Evolutionary conservation across 345 rosid genomes (phyloP).

Genomic region (Gossypium anomalum): DNA sequence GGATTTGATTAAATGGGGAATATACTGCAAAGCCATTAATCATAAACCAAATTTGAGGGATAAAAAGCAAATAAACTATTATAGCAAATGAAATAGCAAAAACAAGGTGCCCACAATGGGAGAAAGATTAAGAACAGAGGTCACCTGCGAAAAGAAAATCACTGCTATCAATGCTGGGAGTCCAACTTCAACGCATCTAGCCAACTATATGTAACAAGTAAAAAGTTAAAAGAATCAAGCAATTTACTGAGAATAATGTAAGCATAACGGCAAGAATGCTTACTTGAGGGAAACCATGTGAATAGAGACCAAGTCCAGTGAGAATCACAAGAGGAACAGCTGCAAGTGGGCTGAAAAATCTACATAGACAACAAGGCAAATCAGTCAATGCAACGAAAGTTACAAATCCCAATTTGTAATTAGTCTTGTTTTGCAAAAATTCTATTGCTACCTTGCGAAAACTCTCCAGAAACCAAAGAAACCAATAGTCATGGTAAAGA

Average conservation of each 20-base stretch:
- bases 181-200: constrained; percentile 73
- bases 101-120: background rate
- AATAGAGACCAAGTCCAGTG: constrained; percentile 72
- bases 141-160: constrained; percentile 73
- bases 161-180: constrained; percentile 70
- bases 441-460: constrained; percentile 42
- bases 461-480: constrained; percentile 84
- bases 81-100: background rate
- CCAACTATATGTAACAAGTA: constrained; percentile 42
- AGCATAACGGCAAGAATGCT: background rate
- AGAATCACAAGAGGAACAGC: constrained; percentile 81
- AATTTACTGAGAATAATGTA: background rate
- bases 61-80: too few relatives aligned
- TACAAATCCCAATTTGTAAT: background rate
- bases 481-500: constrained; percentile 55
- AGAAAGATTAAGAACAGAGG: constrained; percentile 3
- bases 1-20: constrained; percentile 53
- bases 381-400: background rate
- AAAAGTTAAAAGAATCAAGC: constrained; percentile 1
- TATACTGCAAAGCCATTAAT: constrained; percentile 40
- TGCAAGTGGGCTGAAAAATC: constrained; percentile 79
- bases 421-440: background rate
- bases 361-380: constrained; percentile 28
- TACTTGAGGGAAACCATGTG: constrained; percentile 72
- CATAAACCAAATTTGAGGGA: background rate